Conservation (phyloP, 2,329 filamentous ascomycete species). For the Polychaeton citri region DNA sequence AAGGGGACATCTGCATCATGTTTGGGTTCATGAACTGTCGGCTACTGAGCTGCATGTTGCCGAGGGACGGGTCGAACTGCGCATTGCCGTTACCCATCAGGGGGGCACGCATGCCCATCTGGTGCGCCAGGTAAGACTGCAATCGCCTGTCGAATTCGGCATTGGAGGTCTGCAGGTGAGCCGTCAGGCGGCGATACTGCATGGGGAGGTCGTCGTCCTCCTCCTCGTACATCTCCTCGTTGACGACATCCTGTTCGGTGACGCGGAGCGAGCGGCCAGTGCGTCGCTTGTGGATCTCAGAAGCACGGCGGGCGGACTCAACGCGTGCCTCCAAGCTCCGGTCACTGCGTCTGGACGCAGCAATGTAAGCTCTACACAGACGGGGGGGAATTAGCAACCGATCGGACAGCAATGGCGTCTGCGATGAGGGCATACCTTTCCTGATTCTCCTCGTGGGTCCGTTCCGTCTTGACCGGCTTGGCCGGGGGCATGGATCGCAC, state of each 20-base stretch:
- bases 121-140: conserved; percentile 44
- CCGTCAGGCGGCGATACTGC: conserved; percentile 50
- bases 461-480: conserved; percentile 48
- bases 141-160: conserved; percentile 49
- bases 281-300: conserved; percentile 78
- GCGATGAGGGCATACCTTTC: conserved; percentile 50
- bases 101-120: conserved; percentile 42
- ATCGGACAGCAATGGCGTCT: no score
- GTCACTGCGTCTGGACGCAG: conserved; percentile 75
- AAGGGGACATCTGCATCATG: background rate
- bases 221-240: conserved; percentile 94
- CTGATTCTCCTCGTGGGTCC: conserved; percentile 69
- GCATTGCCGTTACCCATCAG: conserved; percentile 23
- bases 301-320: conserved; percentile 75
- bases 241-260: conserved; percentile 72
- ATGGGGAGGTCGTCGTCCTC: conserved; percentile 70
- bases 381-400: background rate
- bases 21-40: conserved; percentile 26
- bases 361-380: conserved; percentile 85
- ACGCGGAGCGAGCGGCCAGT: conserved; percentile 74
- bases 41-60: conserved; percentile 3
- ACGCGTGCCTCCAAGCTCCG: conserved; percentile 76
- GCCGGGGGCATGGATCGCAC: conserved; percentile 26
- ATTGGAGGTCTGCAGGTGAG: conserved; percentile 48
- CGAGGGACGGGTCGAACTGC: background rate